Evolutionary conservation across 2,329 filamentous ascomycete genomes (phyloP).

Genomic region (Fragosphaeria purpurea): DNA sequence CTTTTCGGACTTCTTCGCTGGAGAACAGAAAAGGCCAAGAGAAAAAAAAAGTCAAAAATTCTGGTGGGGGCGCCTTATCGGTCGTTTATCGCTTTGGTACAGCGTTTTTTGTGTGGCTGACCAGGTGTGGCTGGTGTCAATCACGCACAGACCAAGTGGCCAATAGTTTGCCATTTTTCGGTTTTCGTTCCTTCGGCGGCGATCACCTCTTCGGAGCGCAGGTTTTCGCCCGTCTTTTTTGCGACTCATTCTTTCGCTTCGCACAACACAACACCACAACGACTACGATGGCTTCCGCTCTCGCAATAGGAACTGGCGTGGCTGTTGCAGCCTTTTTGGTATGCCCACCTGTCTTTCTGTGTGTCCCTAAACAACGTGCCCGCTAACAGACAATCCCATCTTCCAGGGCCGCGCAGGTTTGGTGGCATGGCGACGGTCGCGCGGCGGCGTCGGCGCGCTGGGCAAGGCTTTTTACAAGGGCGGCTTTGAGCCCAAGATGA

Average conservation of each 20-base stretch:
- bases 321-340: constrained; percentile 59
- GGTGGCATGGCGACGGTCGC: constrained; percentile 75
- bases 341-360: constrained; percentile 5
- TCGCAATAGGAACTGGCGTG: constrained; percentile 50
- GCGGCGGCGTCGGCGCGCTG: constrained; percentile 65
- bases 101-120: constrained; percentile 2
- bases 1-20: neutral
- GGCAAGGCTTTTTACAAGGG: constrained; percentile 96
- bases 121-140: constrained; percentile 2
- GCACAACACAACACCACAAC: neutral
- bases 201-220: too few species aligned
- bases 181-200: neutral
- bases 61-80: constrained; percentile 14
- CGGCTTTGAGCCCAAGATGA: constrained; percentile 96
- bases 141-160: neutral
- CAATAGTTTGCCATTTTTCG: neutral
- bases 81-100: constrained; percentile 8
- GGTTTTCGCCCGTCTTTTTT: neutral
- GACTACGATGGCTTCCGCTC: constrained; percentile 44
- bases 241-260: neutral
- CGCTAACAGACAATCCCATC: constrained; percentile 12
- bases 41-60: constrained; percentile 2
- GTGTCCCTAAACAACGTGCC: neutral
- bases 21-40: too few species aligned
- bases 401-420: constrained; percentile 79